Evolutionary conservation across 345 rosid genomes (phyloP), one percentile per base, ranked within the genome.

Genomic region (Rubroshorea leprosula): DNA sequence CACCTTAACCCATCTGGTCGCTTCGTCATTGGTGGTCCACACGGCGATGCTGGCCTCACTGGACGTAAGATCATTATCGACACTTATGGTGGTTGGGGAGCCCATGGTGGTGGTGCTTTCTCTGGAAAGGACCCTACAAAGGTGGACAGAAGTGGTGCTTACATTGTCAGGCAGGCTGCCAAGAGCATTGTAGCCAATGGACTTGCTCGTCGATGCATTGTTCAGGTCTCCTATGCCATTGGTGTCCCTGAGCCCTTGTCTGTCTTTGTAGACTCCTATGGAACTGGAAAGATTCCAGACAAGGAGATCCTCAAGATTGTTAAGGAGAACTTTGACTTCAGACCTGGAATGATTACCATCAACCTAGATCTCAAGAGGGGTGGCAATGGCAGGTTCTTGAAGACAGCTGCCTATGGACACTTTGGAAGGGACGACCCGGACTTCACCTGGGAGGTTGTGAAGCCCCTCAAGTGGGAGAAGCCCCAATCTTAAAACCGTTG

Each of bases 391-490:
- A 64, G 79, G 62, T 74, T 77, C 38, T 59, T 71, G 61, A 78
- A 74, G 72, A 78, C 79, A 11, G 82, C 77, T 19, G 74, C 77
- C 0, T 68, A 78, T n/a, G 79, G 82, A 13, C 74, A 71, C 60
- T 74, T 78, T 5, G 79, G 82, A 20, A 71, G 74, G 59, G 79
- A 78, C 23, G 79, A 78, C 44, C 23, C 68, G 2, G 75, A 78
- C 55, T 78, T 74, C 75, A 68, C 79, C 16, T 78, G 82, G 79
- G 82, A 78, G 73, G 79, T 72, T 17, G 79, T 69, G 52, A 78
- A 74, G 66, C 72, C 75, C 45, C 73, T 74, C 64, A 68, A 72
- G 67, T 62, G 62, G 25, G 69, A 76, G 46, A 70, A 67, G 55
- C 61, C 62, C 12, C 66, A 65, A 54, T n/a, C 22, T 35, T 54